Conservation (phyloP, 202 grass and related monocot genomes). For the Digitaria exilis region DNA sequence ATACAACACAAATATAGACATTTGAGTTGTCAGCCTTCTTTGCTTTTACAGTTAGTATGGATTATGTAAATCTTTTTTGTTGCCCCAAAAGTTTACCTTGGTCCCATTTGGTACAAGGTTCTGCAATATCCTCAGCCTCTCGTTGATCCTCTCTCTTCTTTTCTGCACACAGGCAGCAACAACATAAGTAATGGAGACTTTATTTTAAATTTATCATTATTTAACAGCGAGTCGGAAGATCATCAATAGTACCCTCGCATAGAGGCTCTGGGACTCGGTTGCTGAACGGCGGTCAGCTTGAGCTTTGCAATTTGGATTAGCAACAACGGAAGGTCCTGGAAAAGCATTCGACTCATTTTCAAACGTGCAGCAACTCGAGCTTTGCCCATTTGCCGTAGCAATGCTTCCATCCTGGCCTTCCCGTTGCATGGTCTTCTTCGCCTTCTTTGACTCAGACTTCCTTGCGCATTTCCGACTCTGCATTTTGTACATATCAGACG, state of each 20-base stretch:
- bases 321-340: slow-evolving; percentile 29
- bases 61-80: neutral
- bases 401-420: slow-evolving; percentile 42
- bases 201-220: neutral
- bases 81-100: slow-evolving; percentile 66
- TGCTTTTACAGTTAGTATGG: neutral
- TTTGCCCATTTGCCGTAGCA: slow-evolving; percentile 36
- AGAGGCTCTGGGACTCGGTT: slow-evolving; percentile 81
- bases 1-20: neutral
- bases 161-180: slow-evolving; percentile 56
- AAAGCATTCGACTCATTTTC: slow-evolving; percentile 59
- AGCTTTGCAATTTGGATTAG: slow-evolving; percentile 48
- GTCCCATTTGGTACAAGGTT: slow-evolving; percentile 88
- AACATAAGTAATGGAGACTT: slow-evolving; percentile 37
- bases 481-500: slow-evolving; percentile 38
- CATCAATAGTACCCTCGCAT: slow-evolving; percentile 73
- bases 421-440: slow-evolving; percentile 33
- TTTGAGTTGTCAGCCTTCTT: slow-evolving; percentile 26
- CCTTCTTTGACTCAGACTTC: slow-evolving; percentile 47
- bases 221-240: slow-evolving; percentile 30
- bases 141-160: slow-evolving; percentile 88
- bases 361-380: slow-evolving; percentile 58
- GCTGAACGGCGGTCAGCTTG: slow-evolving; percentile 49
- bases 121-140: slow-evolving; percentile 77
- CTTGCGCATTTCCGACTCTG: slow-evolving; percentile 52